phyloP scores from a whole-genome alignment of 257 asterid genomes.

The Eucommia ulmoides region DNA sequence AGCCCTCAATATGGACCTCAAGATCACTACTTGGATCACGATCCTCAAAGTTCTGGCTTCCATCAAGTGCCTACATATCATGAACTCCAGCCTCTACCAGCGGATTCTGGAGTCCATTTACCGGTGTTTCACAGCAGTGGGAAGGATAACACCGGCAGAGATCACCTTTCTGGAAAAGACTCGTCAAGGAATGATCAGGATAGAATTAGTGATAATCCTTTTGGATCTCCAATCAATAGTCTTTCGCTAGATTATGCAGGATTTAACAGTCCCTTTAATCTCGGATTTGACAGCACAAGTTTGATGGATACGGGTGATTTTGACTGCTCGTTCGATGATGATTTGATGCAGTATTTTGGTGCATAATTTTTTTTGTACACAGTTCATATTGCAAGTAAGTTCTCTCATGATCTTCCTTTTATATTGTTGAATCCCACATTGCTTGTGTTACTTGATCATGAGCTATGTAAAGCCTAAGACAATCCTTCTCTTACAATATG shows the following conservation, averaged over 20 bases:
- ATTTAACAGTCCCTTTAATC: slow-evolving; percentile 21
- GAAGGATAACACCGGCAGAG: slow-evolving; percentile 12
- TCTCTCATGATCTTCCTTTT: no score
- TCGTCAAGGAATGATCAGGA: slow-evolving; percentile 13
- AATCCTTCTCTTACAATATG: no score
- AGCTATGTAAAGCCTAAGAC: no score
- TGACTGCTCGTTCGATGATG: slow-evolving; percentile 9
- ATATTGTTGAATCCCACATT: no score
- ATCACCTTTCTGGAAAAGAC: slow-evolving; percentile 16
- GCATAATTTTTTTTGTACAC: no score
- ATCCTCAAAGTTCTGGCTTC: slow-evolving; percentile 20
- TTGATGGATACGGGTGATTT: not conserved
- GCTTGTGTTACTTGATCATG: no score
- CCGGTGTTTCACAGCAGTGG: slow-evolving; percentile 12
- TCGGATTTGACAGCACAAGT: slow-evolving; percentile 33
- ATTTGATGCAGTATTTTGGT: slow-evolving; percentile 32
- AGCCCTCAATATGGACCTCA: slow-evolving; percentile 22
- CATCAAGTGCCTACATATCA: slow-evolving; percentile 23
- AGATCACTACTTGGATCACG: slow-evolving; percentile 16
- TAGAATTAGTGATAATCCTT: slow-evolving; percentile 21
- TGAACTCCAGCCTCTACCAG: slow-evolving; percentile 21
- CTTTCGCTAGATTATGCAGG: slow-evolving; percentile 28
- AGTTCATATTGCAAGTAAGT: no score
- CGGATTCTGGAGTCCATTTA: slow-evolving; percentile 14
- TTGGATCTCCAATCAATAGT: slow-evolving; percentile 26